Conservation (phyloP, 1,284 basidiomycete genomes). For the Papiliotrema terrestris region DNA sequence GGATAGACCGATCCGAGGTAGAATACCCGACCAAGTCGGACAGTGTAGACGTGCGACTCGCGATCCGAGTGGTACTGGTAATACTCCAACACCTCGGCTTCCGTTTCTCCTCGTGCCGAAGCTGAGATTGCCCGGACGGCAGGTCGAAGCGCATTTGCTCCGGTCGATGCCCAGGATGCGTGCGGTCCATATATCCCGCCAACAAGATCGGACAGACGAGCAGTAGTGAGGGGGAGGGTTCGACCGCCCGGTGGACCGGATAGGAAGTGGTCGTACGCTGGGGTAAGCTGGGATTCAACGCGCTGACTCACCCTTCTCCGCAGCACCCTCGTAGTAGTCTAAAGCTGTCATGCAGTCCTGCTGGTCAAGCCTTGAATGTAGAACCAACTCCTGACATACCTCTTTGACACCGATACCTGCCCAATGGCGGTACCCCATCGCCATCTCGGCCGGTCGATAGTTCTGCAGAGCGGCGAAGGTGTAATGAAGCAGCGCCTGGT, state of each 20-base stretch:
- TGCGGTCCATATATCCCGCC: conserved; percentile 93
- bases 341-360: conserved; percentile 71
- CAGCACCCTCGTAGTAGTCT: conserved; percentile 81
- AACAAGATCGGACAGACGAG: conserved; percentile 79
- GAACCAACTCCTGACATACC: conserved; percentile 14
- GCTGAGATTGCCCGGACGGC: conserved; percentile 80
- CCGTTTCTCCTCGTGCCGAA: conserved; percentile 79
- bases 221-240: conserved; percentile 75
- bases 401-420: conserved; percentile 87
- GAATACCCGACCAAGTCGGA: conserved; percentile 84
- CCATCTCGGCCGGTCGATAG: conserved; percentile 83
- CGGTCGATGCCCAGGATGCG: conserved; percentile 63
- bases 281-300: conserved; percentile 7
- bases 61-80: conserved; percentile 92
- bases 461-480: conserved; percentile 88
- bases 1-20: conserved; percentile 87
- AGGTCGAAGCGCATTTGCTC: conserved; percentile 63
- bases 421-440: conserved; percentile 92
- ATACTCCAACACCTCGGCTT: conserved; percentile 87
- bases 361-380: conserved; percentile 1
- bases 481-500: conserved; percentile 77
- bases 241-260: conserved; percentile 87
- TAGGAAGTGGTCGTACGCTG: conserved; percentile 69
- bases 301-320: conserved; percentile 64
- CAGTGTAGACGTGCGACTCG: conserved; percentile 78